Percentiles rank a stretch among this genome's conserved stretches.
Evolutionary conservation across 2,329 filamentous ascomycete genomes (phyloP).

Genomic region (Trichoderma endophyticum): DNA sequence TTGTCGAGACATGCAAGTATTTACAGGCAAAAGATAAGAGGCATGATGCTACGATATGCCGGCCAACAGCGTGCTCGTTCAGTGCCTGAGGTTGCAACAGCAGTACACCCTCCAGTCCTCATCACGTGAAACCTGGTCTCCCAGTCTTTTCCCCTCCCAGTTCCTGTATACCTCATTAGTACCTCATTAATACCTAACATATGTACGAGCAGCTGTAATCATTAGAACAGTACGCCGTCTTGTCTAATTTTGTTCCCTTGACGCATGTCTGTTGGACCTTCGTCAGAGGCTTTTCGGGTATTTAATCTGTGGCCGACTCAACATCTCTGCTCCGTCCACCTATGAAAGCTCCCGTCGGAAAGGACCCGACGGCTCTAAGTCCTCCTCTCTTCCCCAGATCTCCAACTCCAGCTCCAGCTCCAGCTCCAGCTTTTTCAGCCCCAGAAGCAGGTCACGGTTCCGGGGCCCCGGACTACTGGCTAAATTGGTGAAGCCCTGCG

Average conservation of each 20-base stretch:
- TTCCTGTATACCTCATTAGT: neutral
- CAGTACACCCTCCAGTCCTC: neutral
- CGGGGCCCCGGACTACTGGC: neutral
- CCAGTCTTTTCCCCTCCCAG: neutral
- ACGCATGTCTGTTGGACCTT: neutral
- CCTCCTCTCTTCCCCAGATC: neutral
- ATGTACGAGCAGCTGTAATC: neutral
- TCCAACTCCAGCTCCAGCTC: constrained; percentile 1
- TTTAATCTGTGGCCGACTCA: neutral
- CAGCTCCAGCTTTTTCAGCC: constrained; percentile 1
- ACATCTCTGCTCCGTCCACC: neutral
- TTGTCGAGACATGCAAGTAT: neutral
- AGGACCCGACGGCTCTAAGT: neutral
- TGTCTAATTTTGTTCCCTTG: neutral
- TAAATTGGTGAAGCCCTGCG: neutral
- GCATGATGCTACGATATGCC: neutral
- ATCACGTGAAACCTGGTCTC: neutral
- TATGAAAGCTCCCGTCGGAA: neutral
- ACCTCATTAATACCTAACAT: neutral
- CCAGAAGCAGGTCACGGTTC: neutral
- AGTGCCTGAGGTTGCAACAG: neutral
- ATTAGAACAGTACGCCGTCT: neutral
- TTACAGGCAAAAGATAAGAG: neutral
- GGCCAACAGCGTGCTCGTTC: neutral
- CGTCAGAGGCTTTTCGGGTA: neutral